A percentile compares a stretch with the other conserved stretches of the same genome.
These are phyloP conservation scores for Raffaelea ambrosiae DNA, from an alignment of 2,329 filamentous ascomycete species.

Conservation along the genomic window DNA sequence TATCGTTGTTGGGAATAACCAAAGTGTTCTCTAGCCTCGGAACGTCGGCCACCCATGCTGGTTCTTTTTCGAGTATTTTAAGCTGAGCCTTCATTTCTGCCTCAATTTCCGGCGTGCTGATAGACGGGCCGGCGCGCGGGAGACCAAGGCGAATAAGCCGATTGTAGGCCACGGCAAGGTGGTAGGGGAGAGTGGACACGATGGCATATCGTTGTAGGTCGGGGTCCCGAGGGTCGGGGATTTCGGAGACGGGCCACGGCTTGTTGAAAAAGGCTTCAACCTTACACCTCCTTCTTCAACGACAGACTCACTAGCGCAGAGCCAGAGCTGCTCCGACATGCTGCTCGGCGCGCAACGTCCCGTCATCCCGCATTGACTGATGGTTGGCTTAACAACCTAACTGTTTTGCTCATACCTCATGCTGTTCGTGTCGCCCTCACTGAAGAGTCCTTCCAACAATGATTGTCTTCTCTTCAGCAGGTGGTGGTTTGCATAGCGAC, in stretches of 20 bases:
- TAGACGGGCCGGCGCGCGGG: neutral
- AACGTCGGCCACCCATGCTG: neutral
- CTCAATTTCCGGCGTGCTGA: neutral
- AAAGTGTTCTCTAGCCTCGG: neutral
- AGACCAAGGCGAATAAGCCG: neutral
- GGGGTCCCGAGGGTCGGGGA: conserved; percentile 1
- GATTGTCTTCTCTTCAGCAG: too few species aligned
- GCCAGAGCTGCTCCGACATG: too few species aligned
- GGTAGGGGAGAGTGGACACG: conserved; percentile 1
- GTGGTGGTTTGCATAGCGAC: too few species aligned
- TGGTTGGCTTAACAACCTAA: too few species aligned
- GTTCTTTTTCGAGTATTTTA: neutral
- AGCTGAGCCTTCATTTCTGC: neutral
- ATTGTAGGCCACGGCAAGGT: conserved; percentile 1
- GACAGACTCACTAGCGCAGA: neutral
- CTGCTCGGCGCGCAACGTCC: too few species aligned
- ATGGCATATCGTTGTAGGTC: conserved; percentile 2
- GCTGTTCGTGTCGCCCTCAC: too few species aligned
- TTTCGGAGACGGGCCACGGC: conserved; percentile 1
- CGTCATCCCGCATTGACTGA: too few species aligned
- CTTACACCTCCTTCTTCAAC: too few species aligned
- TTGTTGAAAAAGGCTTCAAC: conserved; percentile 3
- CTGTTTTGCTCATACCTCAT: too few species aligned
- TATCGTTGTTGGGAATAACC: neutral
- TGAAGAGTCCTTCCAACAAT: too few species aligned